Evolutionary conservation across 768 basidiomycete genomes (phyloP).

Genomic region (Trametes cingulata): DNA sequence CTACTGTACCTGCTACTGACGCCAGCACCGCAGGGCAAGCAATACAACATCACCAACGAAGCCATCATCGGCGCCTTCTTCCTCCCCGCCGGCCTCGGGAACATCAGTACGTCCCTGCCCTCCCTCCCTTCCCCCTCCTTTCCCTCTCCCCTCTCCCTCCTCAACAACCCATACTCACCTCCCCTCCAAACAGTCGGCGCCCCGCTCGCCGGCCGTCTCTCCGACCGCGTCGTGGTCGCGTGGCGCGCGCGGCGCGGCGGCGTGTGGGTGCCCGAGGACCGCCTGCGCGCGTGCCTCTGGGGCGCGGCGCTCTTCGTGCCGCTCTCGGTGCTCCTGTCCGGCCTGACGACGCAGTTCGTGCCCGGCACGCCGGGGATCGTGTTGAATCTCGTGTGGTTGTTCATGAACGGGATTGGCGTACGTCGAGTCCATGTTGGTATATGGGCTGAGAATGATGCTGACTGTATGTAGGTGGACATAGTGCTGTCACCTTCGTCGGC

Average conservation of each 20-base stretch:
- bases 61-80: constrained; percentile 61
- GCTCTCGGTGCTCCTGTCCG: constrained; percentile 48
- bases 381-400: constrained; percentile 55
- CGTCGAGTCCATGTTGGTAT: constrained; percentile 28
- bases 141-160: background rate
- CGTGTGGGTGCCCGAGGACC: constrained; percentile 68
- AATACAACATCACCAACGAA: constrained; percentile 57
- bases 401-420: constrained; percentile 67
- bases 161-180: background rate
- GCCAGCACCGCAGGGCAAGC: constrained; percentile 45
- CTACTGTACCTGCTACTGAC: background rate
- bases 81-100: constrained; percentile 59
- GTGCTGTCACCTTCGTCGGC: constrained; percentile 55
- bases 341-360: constrained; percentile 53
- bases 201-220: constrained; percentile 56
- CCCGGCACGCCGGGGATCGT: constrained; percentile 50
- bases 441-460: no score
- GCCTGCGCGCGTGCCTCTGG: constrained; percentile 52
- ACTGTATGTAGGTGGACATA: constrained; percentile 48
- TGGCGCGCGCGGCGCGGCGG: constrained; percentile 54
- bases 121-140: background rate
- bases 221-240: constrained; percentile 51
- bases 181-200: no score
- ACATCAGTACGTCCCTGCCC: constrained; percentile 55
- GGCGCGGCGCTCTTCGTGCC: constrained; percentile 54